Conservation (phyloP, 2,329 filamentous ascomycete genomes). For the Calonectria honghensis region DNA sequence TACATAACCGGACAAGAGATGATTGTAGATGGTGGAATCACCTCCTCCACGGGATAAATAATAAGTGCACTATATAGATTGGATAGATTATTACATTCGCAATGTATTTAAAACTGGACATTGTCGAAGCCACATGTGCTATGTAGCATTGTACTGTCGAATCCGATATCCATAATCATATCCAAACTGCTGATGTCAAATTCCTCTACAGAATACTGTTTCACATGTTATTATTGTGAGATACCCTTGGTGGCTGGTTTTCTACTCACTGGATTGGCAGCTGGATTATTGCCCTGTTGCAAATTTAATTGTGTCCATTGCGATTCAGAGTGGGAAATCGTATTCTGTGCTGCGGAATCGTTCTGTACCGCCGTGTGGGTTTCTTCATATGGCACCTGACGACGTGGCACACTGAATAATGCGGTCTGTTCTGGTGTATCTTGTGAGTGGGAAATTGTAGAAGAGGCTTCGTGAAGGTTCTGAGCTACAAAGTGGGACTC, state of each 20-base stretch:
- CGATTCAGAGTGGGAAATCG: not conserved
- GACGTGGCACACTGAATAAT: not conserved
- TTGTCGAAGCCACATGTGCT: not conserved
- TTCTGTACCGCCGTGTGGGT: not conserved
- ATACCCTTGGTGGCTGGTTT: too few relatives aligned
- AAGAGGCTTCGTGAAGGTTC: not conserved
- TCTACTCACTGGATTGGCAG: not conserved
- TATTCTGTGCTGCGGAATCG: not conserved
- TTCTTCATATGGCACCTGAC: not conserved
- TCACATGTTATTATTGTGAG: too few relatives aligned
- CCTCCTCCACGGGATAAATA: not conserved
- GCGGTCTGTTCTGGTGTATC: not conserved
- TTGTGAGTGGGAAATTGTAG: not conserved
- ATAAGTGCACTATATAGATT: too few relatives aligned
- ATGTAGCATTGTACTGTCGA: constrained; percentile 1
- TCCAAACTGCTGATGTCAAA: not conserved
- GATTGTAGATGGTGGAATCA: constrained; percentile 38
- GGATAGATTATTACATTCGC: not conserved
- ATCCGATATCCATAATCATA: constrained; percentile 20
- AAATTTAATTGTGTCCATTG: not conserved
- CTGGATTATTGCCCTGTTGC: not conserved
- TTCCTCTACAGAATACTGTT: not conserved
- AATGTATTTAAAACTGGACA: not conserved
- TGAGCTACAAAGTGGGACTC: not conserved
- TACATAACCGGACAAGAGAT: constrained; percentile 38